Base-by-base conservation (phyloP, 2,329 filamentous ascomycete genomes). In the Colletotrichum sp. region DNA sequence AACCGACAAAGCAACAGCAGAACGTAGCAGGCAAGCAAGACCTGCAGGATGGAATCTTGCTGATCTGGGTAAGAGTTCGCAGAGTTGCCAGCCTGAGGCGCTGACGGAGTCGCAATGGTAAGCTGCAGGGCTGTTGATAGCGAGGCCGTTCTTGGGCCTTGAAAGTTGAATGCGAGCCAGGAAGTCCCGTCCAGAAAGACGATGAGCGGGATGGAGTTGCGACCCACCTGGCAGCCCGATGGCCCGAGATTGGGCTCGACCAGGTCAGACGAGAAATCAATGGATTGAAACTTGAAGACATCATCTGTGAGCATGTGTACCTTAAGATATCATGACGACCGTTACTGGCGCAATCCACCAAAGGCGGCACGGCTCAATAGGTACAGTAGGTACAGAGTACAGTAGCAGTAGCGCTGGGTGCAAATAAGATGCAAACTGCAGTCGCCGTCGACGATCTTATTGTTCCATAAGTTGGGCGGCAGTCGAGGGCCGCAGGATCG, bases 401-500 rank as follows among this genome's bases (percentile, higher is more conserved):
- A 36, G 34, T 36, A 36, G 34, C 14, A 36, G 34, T 39, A 39
- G 36, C 16, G 36, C 36, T 39, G 36, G 36, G 39, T n/a, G 7
- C 18, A n/a, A n/a, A 43, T n/a, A 43, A 18, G 57, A 28, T 18
- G 28, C 12, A 7, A 13, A 34, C 28, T 28, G 57, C 28, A 61
- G 57, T 61, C 16, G 57, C 10, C 18, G 26, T 61, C 21, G 36
- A 55, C 18, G 21, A 59, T 28, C 21, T 30, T 52, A 26, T 32
- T 24, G 57, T 9, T 61, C 59, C 18, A 30, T 24, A 30, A 30
- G 9, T 18, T 65, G 61, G 14, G 34, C 43, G 16, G 65, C 26
- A 60, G 28, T 60, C 68, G 57, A 71, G 70, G 21, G n/a, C 55
- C 34, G 65, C 18, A 74, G 64, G 71, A 74, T 76, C 74, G 74